A percentile compares a stretch with the other conserved stretches of the same genome.
These are phyloP conservation scores for Elsinoe fawcettii DNA, from an alignment of 2,329 filamentous ascomycete species.

Conservation along the genomic window DNA sequence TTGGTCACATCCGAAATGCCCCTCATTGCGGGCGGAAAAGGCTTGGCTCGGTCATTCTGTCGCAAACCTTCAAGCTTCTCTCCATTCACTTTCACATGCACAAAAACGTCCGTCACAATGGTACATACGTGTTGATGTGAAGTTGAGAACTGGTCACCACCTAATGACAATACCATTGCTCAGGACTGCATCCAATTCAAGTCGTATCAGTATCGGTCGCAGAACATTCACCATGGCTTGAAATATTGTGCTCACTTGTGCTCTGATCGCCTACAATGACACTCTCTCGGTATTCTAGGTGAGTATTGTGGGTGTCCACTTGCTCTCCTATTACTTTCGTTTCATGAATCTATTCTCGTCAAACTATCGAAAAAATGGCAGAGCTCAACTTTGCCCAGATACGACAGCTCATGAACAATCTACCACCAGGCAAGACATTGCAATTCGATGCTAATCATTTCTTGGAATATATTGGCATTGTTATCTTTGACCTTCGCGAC, in stretches of 20 bases:
- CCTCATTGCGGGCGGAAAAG: not conserved
- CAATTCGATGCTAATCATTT: not conserved
- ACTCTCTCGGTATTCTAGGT: not conserved
- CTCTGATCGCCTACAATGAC: not conserved
- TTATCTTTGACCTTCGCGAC: not conserved
- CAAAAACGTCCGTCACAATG: too few relatives aligned
- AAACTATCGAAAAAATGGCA: not conserved
- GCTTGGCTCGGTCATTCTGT: constrained; percentile 2
- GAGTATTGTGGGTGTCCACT: not conserved
- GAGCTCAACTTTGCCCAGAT: not conserved
- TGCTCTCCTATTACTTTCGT: not conserved
- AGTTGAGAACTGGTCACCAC: too few relatives aligned
- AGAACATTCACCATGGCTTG: too few relatives aligned
- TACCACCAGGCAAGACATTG: not conserved
- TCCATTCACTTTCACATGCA: not conserved
- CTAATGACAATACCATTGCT: too few relatives aligned
- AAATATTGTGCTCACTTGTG: not conserved
- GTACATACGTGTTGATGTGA: too few relatives aligned
- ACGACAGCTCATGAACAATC: not conserved
- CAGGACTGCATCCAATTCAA: too few relatives aligned
- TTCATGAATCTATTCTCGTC: not conserved
- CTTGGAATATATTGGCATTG: not conserved
- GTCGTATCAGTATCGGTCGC: too few relatives aligned
- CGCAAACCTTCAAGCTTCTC: not conserved
- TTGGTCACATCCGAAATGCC: constrained; percentile 5